phyloP scores from a whole-genome alignment of 345 rosid genomes.

The Reutealis trisperma region DNA sequence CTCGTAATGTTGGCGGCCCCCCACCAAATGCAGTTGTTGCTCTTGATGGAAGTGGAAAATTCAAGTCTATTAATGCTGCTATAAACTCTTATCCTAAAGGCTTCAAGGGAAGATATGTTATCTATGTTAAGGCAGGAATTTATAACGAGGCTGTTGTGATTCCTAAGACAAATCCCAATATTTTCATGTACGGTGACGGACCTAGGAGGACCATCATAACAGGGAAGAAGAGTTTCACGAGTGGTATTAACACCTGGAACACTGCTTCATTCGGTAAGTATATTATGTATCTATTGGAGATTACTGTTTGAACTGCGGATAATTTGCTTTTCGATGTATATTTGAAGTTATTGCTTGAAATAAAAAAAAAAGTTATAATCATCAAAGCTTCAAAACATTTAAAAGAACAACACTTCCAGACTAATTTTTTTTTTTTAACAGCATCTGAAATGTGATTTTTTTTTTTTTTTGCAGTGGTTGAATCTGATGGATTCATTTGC shows the following conservation, averaged over 20 bases:
- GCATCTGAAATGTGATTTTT: background rate
- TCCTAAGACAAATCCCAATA: slow-evolving; percentile 8
- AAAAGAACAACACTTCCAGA: too few relatives aligned
- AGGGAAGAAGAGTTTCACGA: slow-evolving; percentile 19
- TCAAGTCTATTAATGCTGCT: slow-evolving; percentile 28
- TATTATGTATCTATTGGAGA: too few relatives aligned
- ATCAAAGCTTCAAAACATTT: background rate
- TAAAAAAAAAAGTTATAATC: too few relatives aligned
- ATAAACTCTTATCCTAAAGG: slow-evolving; percentile 13
- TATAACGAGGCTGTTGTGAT: slow-evolving; percentile 7
- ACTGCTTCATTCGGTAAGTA: slow-evolving; percentile 34
- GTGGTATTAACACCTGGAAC: slow-evolving; percentile 25
- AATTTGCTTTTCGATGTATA: too few relatives aligned
- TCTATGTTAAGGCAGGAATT: slow-evolving; percentile 27
- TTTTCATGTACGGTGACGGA: slow-evolving; percentile 33
- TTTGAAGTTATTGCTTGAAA: too few relatives aligned
- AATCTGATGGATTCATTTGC: slow-evolving; percentile 23
- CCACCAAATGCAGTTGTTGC: slow-evolving; percentile 31
- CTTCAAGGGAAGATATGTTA: slow-evolving; percentile 17
- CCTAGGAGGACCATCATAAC: slow-evolving; percentile 25
- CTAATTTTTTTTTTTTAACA: background rate
- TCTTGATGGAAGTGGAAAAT: slow-evolving; percentile 28
- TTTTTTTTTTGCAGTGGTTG: slow-evolving; percentile 21
- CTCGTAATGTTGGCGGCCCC: background rate
- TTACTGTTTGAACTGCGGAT: too few relatives aligned